Evolutionary conservation across 129 eudicot species (phyloP), one percentile per base, ranked within the genome.

Genomic region (Gnaphalium uliginosum): DNA sequence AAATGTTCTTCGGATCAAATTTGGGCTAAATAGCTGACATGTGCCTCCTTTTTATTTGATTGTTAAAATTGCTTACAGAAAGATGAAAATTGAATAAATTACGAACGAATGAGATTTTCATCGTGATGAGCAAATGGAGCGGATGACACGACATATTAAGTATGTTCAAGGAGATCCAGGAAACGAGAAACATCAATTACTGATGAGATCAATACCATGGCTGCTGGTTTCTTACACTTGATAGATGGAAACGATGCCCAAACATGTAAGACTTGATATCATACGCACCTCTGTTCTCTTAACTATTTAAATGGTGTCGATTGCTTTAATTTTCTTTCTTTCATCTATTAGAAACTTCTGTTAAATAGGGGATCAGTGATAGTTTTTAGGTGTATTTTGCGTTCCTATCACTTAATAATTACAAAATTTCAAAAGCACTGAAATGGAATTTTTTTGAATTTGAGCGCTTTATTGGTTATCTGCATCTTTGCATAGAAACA

Each of bases 151-250:
- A 6, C 0, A 0, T 59, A 26, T 60, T 25, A 59, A 10, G 69
- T 0, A 10, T 43, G 3, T 7, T 6, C 69, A 60, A 60, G 5
- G 8, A 32, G 50, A 1, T 22, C 24, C 35, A 24, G n/a, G 10
- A 7, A 6, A 74, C 19, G 70, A 9, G 60, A 17, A 74, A 50
- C 78, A 59, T 61, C 4, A 26, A 13, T 39, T 74, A 62, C 78
- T 70, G 41, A 43, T 26, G 26, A 73, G 69, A 39, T 48, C 46
- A n/a, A 41, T 60, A 60, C 61, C 69, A 25, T 60, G 70, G 43
- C 70, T 5, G 2, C 48, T 13, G 70, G 70, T 74, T 74, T 24
- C 60, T 60, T 74, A 4, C 25, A 26, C 1, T 60, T 61, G 60
- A 61, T 61, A 59, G 43, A 74, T 2, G 32, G 32, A 64, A 41